A percentile compares a stretch with the other conserved stretches of the same genome.
phyloP scores from a whole-genome alignment of 768 basidiomycete species.

The Calvatia gigantea region DNA sequence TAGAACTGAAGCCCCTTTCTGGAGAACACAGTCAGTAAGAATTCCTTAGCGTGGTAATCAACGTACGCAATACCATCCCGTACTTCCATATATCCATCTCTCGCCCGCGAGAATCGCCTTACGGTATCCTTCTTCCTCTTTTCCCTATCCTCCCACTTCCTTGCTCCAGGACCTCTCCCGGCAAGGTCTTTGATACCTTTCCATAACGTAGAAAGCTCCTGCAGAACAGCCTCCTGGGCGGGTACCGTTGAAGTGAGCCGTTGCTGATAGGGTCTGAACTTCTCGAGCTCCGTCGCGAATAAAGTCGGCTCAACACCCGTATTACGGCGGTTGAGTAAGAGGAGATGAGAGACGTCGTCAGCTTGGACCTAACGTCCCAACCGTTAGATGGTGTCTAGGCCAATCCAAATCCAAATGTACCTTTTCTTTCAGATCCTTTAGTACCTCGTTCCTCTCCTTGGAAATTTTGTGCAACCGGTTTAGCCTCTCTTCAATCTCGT shows the following conservation, averaged over 20 bases:
- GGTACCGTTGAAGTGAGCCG: conserved; percentile 75
- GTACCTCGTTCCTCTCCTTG: conserved; percentile 77
- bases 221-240: conserved; percentile 68
- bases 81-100: conserved; percentile 85
- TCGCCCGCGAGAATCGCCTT: conserved; percentile 66
- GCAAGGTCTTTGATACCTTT: conserved; percentile 68
- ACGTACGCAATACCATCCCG: conserved; percentile 80
- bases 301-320: conserved; percentile 79
- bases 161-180: conserved; percentile 72
- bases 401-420: conserved; percentile 32
- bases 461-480: conserved; percentile 78
- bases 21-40: conserved; percentile 12
- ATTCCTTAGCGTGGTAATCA: not conserved
- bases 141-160: conserved; percentile 81
- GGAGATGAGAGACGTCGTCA: conserved; percentile 94
- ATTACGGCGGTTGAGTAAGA: conserved; percentile 87
- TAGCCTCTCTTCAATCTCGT: conserved; percentile 76
- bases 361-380: conserved; percentile 66
- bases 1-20: conserved; percentile 93
- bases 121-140: conserved; percentile 74
- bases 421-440: conserved; percentile 97
- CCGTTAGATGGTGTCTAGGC: not conserved
- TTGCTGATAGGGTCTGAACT: conserved; percentile 89
- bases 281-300: conserved; percentile 92
- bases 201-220: conserved; percentile 76